Conservation (phyloP, 2,329 filamentous ascomycete genomes). For the Botrytis porri region DNA sequence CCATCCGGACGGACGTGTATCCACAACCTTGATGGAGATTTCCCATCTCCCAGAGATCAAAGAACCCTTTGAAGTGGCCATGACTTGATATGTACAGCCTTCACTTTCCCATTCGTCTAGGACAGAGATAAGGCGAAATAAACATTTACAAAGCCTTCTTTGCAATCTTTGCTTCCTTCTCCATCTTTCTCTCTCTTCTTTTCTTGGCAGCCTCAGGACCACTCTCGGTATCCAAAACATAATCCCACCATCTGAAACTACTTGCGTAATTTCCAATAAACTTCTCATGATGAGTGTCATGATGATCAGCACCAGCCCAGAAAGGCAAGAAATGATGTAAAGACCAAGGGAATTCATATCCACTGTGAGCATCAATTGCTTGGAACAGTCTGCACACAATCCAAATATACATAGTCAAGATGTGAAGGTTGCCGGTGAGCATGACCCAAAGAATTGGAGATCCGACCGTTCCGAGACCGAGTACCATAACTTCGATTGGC, state of each 20-base stretch:
- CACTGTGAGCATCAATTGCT: slow-evolving; percentile 95
- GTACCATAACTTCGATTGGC: slow-evolving; percentile 92
- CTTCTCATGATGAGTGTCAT: slow-evolving; percentile 95
- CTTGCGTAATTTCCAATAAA: slow-evolving; percentile 98
- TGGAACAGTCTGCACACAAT: slow-evolving; percentile 91
- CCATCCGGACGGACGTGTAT: neutral
- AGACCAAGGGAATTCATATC: slow-evolving; percentile 98
- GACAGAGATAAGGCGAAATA: neutral
- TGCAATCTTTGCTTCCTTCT: slow-evolving; percentile 60
- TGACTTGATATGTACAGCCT: slow-evolving; percentile 1
- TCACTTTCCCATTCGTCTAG: neutral
- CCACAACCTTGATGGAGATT: neutral
- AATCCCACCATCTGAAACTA: slow-evolving; percentile 99
- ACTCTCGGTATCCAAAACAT: slow-evolving; percentile 86
- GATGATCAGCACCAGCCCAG: slow-evolving; percentile 96
- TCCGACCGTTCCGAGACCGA: slow-evolving; percentile 83
- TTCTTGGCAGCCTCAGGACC: slow-evolving; percentile 81
- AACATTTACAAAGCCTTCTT: slow-evolving; percentile 46
- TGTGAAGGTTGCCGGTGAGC: slow-evolving; percentile 82
- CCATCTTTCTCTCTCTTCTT: slow-evolving; percentile 72
- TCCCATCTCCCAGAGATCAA: neutral
- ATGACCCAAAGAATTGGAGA: slow-evolving; percentile 80
- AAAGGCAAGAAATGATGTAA: slow-evolving; percentile 93
- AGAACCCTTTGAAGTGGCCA: neutral
- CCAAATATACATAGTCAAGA: slow-evolving; percentile 97